Evolutionary conservation across 208 protist genomes (phyloP).

Genomic region (Acanthamoeba triangularis): DNA sequence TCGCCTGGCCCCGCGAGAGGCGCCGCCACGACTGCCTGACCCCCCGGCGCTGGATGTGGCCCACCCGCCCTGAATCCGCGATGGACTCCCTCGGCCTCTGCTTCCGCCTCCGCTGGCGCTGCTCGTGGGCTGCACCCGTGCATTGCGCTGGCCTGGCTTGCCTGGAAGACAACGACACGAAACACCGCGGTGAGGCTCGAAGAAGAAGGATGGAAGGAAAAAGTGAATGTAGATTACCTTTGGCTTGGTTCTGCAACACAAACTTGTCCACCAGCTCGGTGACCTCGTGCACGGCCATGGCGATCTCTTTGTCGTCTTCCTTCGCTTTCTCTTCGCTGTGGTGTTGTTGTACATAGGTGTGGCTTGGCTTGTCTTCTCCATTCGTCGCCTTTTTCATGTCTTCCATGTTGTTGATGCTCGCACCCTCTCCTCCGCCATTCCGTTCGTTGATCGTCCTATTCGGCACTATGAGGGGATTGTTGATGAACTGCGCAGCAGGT

Average conservation of each 20-base stretch:
- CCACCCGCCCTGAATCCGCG: neutral
- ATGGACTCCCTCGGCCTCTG: neutral
- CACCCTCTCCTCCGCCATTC: neutral
- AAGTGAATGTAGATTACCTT: neutral
- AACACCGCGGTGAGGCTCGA: too few relatives aligned
- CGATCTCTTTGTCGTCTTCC: neutral
- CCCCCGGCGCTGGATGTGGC: neutral
- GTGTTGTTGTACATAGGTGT: neutral
- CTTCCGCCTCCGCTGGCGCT: neutral
- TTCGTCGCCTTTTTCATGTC: neutral
- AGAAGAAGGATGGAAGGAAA: neutral
- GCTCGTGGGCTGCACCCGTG: neutral
- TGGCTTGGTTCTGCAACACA: slow-evolving; percentile 15
- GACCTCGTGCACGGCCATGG: slow-evolving; percentile 9
- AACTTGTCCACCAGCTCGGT: slow-evolving; percentile 26
- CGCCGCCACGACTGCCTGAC: too few relatives aligned
- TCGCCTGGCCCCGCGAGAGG: too few relatives aligned
- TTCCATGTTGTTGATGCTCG: neutral
- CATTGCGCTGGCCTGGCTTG: neutral
- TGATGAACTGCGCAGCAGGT: neutral
- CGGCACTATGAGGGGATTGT: neutral
- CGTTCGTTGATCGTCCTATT: slow-evolving; percentile 45
- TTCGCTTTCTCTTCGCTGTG: neutral
- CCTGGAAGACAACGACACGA: neutral
- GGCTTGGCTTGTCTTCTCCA: neutral